Conservation (phyloP, 179 eudicot genomes). For the Spinacia oleracea region DNA sequence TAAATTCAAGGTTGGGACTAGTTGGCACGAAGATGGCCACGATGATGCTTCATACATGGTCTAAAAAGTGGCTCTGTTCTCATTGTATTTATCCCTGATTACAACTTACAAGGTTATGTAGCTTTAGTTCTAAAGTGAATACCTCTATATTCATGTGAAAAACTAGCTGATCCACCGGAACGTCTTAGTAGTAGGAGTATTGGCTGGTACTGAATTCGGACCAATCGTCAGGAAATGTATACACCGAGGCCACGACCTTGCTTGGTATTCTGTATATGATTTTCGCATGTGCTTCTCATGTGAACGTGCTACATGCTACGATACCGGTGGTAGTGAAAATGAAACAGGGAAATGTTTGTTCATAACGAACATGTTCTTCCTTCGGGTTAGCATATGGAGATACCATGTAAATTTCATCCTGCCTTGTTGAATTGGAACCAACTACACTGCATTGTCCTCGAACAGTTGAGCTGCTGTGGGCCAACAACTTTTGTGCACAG, state of each 20-base stretch:
- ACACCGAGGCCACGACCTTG: too few relatives aligned
- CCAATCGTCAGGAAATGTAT: not conserved
- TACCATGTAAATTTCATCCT: not conserved
- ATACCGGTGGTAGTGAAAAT: not conserved
- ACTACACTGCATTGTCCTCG: too few relatives aligned
- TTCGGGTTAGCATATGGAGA: not conserved
- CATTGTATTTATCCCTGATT: too few relatives aligned
- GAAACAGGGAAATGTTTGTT: not conserved
- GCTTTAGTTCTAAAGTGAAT: not conserved
- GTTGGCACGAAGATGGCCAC: slow-evolving; percentile 52
- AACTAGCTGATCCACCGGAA: not conserved
- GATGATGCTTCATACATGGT: slow-evolving; percentile 60
- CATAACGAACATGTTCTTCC: not conserved
- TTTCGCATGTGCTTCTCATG: not conserved
- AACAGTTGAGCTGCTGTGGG: too few relatives aligned
- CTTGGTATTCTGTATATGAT: not conserved
- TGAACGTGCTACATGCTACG: not conserved
- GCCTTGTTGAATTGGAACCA: too few relatives aligned
- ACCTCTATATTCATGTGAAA: not conserved
- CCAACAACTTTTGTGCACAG: too few relatives aligned
- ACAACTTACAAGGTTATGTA: not conserved
- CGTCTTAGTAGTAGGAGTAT: not conserved
- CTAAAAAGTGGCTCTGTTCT: slow-evolving; percentile 8
- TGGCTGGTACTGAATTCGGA: not conserved
- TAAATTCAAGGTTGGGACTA: slow-evolving; percentile 68